These are phyloP conservation scores for Stipa capillata DNA, from an alignment of 176 grass and related monocot species.

Conservation along the genomic window DNA sequence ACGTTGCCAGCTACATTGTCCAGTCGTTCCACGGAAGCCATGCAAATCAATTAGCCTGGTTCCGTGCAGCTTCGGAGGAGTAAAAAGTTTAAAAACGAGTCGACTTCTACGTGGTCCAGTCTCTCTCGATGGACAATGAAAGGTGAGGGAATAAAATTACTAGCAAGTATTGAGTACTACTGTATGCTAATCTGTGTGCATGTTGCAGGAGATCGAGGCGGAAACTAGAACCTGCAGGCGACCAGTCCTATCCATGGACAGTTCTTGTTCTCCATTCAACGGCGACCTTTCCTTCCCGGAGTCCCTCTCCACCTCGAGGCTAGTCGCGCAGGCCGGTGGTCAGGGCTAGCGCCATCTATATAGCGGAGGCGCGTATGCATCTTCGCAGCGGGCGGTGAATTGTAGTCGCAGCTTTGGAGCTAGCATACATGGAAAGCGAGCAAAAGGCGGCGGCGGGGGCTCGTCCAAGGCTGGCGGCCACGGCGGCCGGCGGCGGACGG, in stretches of 20 bases:
- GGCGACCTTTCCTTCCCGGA: not conserved
- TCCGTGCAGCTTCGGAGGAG: not conserved
- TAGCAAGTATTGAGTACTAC: no score
- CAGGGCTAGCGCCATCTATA: not conserved
- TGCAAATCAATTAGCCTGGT: not conserved
- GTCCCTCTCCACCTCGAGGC: not conserved
- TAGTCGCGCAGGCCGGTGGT: no score
- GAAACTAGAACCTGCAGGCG: not conserved
- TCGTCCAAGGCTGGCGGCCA: not conserved
- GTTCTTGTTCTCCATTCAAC: conserved; percentile 11
- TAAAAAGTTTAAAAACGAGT: no score
- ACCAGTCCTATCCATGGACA: not conserved
- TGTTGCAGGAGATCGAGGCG: not conserved
- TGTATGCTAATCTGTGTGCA: not conserved
- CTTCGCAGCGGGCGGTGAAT: not conserved
- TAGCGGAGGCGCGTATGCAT: not conserved
- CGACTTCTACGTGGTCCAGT: no score
- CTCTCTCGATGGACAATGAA: no score
- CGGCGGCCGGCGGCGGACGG: not conserved
- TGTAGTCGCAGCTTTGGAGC: no score
- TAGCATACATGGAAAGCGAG: not conserved
- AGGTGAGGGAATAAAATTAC: not conserved
- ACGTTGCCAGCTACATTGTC: no score
- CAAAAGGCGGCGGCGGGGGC: not conserved
- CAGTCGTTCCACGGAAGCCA: no score